Evolutionary conservation across 768 basidiomycete species (phyloP).

Genomic region (Rickenella mellea): DNA sequence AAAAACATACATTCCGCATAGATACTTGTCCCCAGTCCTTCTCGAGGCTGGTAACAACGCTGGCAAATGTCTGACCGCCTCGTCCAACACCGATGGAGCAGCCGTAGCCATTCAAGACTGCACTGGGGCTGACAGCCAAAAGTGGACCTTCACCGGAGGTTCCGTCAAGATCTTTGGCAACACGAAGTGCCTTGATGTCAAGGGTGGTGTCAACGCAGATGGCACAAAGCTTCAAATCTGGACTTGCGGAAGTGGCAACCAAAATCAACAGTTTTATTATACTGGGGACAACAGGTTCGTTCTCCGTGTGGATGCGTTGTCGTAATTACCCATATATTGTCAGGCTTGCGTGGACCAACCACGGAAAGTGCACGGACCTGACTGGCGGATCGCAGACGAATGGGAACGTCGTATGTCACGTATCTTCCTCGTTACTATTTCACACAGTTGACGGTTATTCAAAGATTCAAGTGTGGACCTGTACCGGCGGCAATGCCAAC

Average conservation of each 20-base stretch:
- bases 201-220: slow-evolving; percentile 28
- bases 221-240: slow-evolving; percentile 43
- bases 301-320: not conserved
- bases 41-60: slow-evolving; percentile 33
- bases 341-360: slow-evolving; percentile 34
- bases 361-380: slow-evolving; percentile 42
- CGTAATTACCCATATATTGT: not conserved
- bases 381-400: slow-evolving; percentile 27
- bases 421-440: not conserved
- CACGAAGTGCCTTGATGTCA: slow-evolving; percentile 42
- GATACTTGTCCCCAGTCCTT: slow-evolving; percentile 5
- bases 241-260: slow-evolving; percentile 29
- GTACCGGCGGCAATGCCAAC: slow-evolving; percentile 31
- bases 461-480: slow-evolving; percentile 41
- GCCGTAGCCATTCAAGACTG: slow-evolving; percentile 37
- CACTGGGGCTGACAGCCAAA: slow-evolving; percentile 32
- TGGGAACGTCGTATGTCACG: slow-evolving; percentile 29
- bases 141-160: slow-evolving; percentile 38
- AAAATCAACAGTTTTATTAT: slow-evolving; percentile 39
- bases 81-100: slow-evolving; percentile 39
- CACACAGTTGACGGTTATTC: slow-evolving; percentile 1
- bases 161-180: slow-evolving; percentile 30
- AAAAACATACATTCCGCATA: too few relatives aligned
- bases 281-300: slow-evolving; percentile 14
- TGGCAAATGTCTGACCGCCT: slow-evolving; percentile 43